Conservation (phyloP, 1,139 yeast species). For the Geotrichum phurueaensis region DNA sequence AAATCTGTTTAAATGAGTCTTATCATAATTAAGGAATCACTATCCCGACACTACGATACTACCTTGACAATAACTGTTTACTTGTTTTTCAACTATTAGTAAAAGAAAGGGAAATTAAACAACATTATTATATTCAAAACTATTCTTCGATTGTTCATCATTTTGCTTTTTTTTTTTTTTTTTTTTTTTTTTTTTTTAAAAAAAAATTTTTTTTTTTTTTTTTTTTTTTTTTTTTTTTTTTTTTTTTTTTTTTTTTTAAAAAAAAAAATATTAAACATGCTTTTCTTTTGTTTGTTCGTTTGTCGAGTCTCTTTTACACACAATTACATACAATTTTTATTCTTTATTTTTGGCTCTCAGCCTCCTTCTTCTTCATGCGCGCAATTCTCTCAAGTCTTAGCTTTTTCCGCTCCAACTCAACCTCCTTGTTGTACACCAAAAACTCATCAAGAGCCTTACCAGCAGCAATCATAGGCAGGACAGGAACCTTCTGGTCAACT, state of each 20-base stretch:
- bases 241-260: constrained; percentile 1
- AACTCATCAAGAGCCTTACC: constrained; percentile 94
- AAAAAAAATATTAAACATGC: not conserved
- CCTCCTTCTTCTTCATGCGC: constrained; percentile 13
- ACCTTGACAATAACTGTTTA: too few relatives aligned
- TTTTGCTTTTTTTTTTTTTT: not conserved
- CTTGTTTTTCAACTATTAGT: not conserved
- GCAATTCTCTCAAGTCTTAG: constrained; percentile 37
- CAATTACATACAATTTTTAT: not conserved
- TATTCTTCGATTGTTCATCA: not conserved
- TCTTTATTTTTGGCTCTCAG: constrained; percentile 3
- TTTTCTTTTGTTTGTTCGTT: not conserved
- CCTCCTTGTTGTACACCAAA: constrained; percentile 74
- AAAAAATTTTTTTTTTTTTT: not conserved
- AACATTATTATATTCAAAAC: not conserved
- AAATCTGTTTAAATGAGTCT: too few relatives aligned
- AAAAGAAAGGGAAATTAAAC: not conserved
- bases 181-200: not conserved
- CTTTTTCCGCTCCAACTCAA: constrained; percentile 66
- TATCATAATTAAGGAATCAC: too few relatives aligned
- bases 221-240: not conserved
- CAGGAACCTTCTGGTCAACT: constrained; percentile 95
- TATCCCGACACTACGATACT: too few relatives aligned
- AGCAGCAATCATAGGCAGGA: constrained; percentile 96
- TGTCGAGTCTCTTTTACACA: not conserved